phyloP scores from a whole-genome alignment of 257 asterid genomes.

The Gentiana straminea region DNA sequence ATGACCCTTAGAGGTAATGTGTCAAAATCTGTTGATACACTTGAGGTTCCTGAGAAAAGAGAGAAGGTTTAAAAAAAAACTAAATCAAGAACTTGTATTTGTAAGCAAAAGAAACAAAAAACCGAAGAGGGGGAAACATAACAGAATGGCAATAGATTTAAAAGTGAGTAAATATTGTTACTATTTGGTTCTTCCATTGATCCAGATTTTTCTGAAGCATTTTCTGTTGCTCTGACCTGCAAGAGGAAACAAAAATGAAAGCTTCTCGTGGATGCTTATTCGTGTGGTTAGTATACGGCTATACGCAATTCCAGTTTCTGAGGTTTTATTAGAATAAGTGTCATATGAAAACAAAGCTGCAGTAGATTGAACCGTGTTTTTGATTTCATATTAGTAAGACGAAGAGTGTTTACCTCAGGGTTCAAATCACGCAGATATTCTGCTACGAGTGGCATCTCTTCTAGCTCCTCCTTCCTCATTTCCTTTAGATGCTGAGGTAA shows the following conservation, averaged over 20 bases:
- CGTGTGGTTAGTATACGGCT: too few relatives aligned
- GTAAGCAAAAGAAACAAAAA: background rate
- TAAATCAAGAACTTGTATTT: too few relatives aligned
- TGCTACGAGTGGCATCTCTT: slow-evolving; percentile 55
- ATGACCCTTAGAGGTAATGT: slow-evolving; percentile 46
- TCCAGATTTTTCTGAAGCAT: slow-evolving; percentile 32
- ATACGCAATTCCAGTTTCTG: too few relatives aligned
- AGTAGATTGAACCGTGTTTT: background rate
- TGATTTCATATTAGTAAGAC: slow-evolving; percentile 3
- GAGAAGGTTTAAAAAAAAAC: too few relatives aligned
- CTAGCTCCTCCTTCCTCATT: slow-evolving; percentile 50
- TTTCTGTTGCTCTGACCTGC: slow-evolving; percentile 32
- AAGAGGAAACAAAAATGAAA: slow-evolving; percentile 2
- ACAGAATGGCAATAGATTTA: too few relatives aligned
- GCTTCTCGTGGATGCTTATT: too few relatives aligned
- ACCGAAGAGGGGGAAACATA: too few relatives aligned
- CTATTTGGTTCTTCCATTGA: slow-evolving; percentile 30
- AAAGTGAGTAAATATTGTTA: slow-evolving; percentile 18
- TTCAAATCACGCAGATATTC: slow-evolving; percentile 53
- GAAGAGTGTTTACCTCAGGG: slow-evolving; percentile 39
- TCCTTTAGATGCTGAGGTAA: slow-evolving; percentile 51
- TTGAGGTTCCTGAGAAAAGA: slow-evolving; percentile 33
- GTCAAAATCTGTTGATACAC: slow-evolving; percentile 15
- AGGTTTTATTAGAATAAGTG: too few relatives aligned
- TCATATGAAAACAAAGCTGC: background rate